These are phyloP conservation scores for Pythium rishiriense DNA, from an alignment of 352 stramenopile species.

Conservation along the genomic window DNA sequence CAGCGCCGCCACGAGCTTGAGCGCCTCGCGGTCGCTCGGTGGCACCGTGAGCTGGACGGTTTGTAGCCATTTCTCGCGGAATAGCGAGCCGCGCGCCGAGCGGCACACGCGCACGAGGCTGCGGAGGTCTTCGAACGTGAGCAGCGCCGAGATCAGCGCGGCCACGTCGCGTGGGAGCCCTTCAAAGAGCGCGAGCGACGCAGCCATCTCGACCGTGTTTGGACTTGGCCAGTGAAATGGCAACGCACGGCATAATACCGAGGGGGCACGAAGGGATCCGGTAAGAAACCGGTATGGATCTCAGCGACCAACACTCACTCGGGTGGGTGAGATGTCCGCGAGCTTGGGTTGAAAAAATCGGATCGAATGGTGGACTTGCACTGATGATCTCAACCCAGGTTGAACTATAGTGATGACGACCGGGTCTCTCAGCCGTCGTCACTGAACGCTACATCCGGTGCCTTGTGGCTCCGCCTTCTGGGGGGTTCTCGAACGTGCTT, in stretches of 20 bases:
- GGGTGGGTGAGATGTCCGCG: constrained; percentile 1
- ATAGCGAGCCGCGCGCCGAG: constrained; percentile 3
- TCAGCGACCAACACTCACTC: constrained; percentile 16
- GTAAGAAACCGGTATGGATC: constrained; percentile 14
- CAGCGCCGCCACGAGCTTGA: not conserved
- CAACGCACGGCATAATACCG: not conserved
- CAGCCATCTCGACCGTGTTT: not conserved
- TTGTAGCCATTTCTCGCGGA: constrained; percentile 14
- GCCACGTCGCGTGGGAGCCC: constrained; percentile 20
- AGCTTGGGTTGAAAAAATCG: not conserved
- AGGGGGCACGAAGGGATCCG: not conserved
- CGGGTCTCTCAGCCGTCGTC: no score
- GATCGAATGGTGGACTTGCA: no score
- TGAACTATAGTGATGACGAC: no score
- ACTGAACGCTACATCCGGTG: no score
- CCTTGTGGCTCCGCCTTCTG: no score
- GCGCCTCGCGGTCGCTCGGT: constrained; percentile 9
- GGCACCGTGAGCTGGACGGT: constrained; percentile 10
- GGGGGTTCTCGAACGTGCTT: no score
- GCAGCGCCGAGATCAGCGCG: constrained; percentile 6
- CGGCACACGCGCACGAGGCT: constrained; percentile 13
- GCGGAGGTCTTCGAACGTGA: not conserved
- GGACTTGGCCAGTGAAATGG: not conserved
- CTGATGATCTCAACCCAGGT: no score
- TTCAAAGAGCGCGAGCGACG: constrained; percentile 6